These are phyloP conservation scores for Pezicula carpinea DNA, from an alignment of 2,329 filamentous ascomycete species.

Conservation along the genomic window DNA sequence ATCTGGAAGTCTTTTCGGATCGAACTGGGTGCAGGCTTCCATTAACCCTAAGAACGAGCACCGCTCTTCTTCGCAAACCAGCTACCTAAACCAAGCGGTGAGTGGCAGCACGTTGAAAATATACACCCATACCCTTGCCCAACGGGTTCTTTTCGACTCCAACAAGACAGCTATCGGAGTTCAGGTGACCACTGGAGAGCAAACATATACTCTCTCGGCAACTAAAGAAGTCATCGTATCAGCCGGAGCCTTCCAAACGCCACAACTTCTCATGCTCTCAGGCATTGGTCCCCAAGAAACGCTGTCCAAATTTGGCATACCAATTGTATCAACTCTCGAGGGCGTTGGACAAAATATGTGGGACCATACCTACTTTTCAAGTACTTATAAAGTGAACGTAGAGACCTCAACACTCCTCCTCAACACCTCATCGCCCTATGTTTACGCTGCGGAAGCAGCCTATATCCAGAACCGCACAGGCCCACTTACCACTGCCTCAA, in stretches of 20 bases:
- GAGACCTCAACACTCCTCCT: not conserved
- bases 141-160: constrained; percentile 38
- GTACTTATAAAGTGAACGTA: constrained; percentile 6
- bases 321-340: constrained; percentile 38
- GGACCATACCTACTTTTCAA: constrained; percentile 30
- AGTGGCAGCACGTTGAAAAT: not conserved
- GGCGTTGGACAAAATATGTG: constrained; percentile 48
- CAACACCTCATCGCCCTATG: not conserved
- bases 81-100: constrained; percentile 31
- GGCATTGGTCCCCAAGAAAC: constrained; percentile 23
- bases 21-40: constrained; percentile 27
- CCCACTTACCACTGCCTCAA: not conserved
- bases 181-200: constrained; percentile 20
- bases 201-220: constrained; percentile 3
- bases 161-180: constrained; percentile 35
- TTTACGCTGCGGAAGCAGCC: not conserved
- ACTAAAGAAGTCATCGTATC: constrained; percentile 44
- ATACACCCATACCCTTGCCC: constrained; percentile 25
- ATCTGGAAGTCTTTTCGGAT: constrained; percentile 36
- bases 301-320: constrained; percentile 40
- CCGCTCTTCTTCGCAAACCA: constrained; percentile 32
- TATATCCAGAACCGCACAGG: not conserved
- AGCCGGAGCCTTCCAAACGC: constrained; percentile 41
- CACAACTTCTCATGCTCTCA: not conserved
- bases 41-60: constrained; percentile 16